Percentiles rank a stretch among this genome's conserved stretches.
These are phyloP conservation scores for Glaciozyma antarctica DNA, from an alignment of 768 basidiomycete genomes.

Conservation along the genomic window DNA sequence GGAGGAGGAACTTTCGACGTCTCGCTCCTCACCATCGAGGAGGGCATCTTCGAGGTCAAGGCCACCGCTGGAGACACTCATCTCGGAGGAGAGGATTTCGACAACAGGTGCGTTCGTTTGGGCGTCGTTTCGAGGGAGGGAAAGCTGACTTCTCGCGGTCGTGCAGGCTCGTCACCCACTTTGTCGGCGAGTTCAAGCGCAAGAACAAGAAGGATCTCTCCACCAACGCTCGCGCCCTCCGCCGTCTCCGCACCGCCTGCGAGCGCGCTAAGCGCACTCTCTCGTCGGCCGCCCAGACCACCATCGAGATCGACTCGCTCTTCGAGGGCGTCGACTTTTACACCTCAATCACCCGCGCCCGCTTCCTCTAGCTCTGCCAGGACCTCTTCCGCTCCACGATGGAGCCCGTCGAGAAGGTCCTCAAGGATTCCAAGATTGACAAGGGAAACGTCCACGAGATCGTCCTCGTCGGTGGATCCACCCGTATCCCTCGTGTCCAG, in stretches of 20 bases:
- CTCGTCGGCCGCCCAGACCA: conserved; percentile 90
- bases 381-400: conserved; percentile 89
- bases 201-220: conserved; percentile 97
- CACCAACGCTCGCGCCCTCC: conserved; percentile 84
- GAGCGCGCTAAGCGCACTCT: conserved; percentile 98
- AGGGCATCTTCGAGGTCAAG: conserved; percentile 97
- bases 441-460: conserved; percentile 93
- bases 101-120: conserved; percentile 53
- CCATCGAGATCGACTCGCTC: conserved; percentile 95
- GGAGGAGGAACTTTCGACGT: conserved; percentile 99
- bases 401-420: conserved; percentile 94
- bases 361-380: conserved; percentile 92
- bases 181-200: conserved; percentile 91
- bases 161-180: conserved; percentile 73
- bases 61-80: conserved; percentile 97
- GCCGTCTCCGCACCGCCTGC: conserved; percentile 93
- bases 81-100: conserved; percentile 96
- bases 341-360: conserved; percentile 93
- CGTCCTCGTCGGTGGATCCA: conserved; percentile 94
- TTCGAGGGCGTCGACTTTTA: conserved; percentile 98
- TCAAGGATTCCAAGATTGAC: conserved; percentile 96
- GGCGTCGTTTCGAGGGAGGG: background rate
- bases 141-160: conserved; percentile 1
- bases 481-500: conserved; percentile 93
- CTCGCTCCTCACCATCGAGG: conserved; percentile 88